Evolutionary conservation across 768 basidiomycete genomes (phyloP), one percentile per base, ranked within the genome.

Genomic region (Mycena epipterygia): DNA sequence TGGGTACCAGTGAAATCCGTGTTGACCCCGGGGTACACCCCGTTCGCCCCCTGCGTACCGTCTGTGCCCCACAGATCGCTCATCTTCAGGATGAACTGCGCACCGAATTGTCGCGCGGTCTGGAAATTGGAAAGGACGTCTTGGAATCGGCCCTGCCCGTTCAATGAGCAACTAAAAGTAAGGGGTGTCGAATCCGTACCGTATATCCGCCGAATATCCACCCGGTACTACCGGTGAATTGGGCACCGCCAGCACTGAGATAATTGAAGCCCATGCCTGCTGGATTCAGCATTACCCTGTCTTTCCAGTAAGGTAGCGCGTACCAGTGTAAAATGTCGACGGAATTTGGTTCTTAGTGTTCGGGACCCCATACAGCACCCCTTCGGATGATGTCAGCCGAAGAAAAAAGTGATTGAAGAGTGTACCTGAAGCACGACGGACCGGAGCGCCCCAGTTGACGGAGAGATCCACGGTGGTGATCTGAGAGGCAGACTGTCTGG

Each of bases 181-280:
- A n/a, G n/a, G n/a, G n/a, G n/a, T n/a, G n/a, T n/a, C n/a, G n/a
- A n/a, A n/a, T n/a, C n/a, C n/a, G n/a, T 39, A 66, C 73, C 2
- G 66, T 65, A 37, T 68, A 71, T 39, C 75, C 68, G 23, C 75
- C 75, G 32, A 66, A 73, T 14, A 76, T 76, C 75, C 75, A 76
- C 0, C 75, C 75, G 5, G 66, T 59, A 3, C 61, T 57, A 2
- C 32, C 61, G 14, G 51, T 46, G 37, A 68, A 72, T 35, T 76
- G 75, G 27, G 75, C 75, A 6, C 71, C 73, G 32, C 75, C 73
- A 11, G 68, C 71, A 42, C 73, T 74, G 29, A 74, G 63, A 51
- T 76, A 76, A 61, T 76, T 76, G 69, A 76, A 73, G 1, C 75
- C 75, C 69, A 76, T 76, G 29, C 73, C 75, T 74, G 39, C 6